Evolutionary conservation across 2,329 filamentous ascomycete genomes (phyloP).

Genomic region (Periconia sp.): DNA sequence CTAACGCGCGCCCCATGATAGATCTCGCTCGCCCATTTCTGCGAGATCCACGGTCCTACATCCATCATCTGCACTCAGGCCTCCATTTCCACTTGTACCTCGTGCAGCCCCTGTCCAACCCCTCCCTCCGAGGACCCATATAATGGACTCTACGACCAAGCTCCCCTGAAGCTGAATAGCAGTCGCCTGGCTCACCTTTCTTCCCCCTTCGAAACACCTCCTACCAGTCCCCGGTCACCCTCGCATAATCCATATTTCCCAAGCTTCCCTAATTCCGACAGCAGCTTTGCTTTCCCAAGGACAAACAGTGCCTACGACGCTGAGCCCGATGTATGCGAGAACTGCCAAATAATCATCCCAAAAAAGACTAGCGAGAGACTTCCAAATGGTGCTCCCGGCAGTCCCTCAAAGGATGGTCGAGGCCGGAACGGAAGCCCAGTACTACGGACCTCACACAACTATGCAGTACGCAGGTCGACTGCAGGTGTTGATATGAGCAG

Average conservation of each 20-base stretch:
- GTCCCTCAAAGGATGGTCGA: slow-evolving; percentile 51
- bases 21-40: slow-evolving; percentile 65
- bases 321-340: slow-evolving; percentile 58
- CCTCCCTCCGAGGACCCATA: slow-evolving; percentile 42
- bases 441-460: slow-evolving; percentile 56
- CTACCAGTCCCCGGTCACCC: slow-evolving; percentile 44
- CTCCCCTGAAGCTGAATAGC: slow-evolving; percentile 35
- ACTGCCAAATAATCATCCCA: slow-evolving; percentile 59
- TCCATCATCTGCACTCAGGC: slow-evolving; percentile 64
- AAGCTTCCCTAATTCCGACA: slow-evolving; percentile 32
- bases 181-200: slow-evolving; percentile 31
- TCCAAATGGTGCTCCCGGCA: slow-evolving; percentile 56
- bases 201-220: slow-evolving; percentile 45
- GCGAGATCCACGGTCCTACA: slow-evolving; percentile 63
- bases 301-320: slow-evolving; percentile 44
- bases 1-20: slow-evolving; percentile 36
- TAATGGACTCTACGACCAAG: slow-evolving; percentile 38
- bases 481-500: slow-evolving; percentile 33
- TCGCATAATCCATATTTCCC: slow-evolving; percentile 55
- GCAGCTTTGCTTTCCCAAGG: slow-evolving; percentile 33
- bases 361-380: slow-evolving; percentile 57
- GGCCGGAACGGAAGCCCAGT: slow-evolving; percentile 57
- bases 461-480: slow-evolving; percentile 51
- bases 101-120: slow-evolving; percentile 53
- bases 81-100: slow-evolving; percentile 55